Evolutionary conservation across 1,139 yeast species (phyloP).

Genomic region (Protomyces macrosporus): DNA sequence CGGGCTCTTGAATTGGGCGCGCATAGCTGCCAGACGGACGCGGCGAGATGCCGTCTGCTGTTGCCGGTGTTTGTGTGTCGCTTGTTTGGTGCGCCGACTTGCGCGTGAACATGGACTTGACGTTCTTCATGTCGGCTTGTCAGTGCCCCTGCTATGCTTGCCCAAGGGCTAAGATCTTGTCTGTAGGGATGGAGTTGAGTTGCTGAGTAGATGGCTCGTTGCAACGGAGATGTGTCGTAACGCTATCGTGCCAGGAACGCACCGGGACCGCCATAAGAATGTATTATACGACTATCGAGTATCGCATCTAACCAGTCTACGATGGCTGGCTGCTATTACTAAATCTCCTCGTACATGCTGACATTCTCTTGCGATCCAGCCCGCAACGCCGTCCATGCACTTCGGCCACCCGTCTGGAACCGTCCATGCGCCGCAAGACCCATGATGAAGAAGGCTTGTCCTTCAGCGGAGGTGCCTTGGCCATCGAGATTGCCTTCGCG

Average conservation of each 20-base stretch:
- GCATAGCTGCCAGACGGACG: conserved; percentile 6
- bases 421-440: conserved; percentile 8
- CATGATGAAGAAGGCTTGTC: conserved; percentile 25
- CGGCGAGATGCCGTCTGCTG: conserved; percentile 1
- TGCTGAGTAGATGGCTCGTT: too few relatives aligned
- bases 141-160: too few relatives aligned
- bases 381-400: not conserved
- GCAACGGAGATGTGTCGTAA: too few relatives aligned
- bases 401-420: not conserved
- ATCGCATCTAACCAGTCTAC: too few relatives aligned
- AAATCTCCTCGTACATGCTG: not conserved
- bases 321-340: not conserved
- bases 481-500: conserved; percentile 12
- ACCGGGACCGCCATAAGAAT: too few relatives aligned
- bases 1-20: conserved; percentile 13
- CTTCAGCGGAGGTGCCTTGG: conserved; percentile 17
- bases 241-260: too few relatives aligned
- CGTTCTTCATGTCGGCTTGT: not conserved
- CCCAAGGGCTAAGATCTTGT: too few relatives aligned
- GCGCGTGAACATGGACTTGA: not conserved
- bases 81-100: not conserved
- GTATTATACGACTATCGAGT: too few relatives aligned
- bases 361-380: not conserved
- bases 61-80: not conserved
- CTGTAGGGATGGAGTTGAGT: too few relatives aligned